Evolutionary conservation across 305 asterid genomes (phyloP), one percentile per base, ranked within the genome.

Genomic region (Fraxinus sp.): DNA sequence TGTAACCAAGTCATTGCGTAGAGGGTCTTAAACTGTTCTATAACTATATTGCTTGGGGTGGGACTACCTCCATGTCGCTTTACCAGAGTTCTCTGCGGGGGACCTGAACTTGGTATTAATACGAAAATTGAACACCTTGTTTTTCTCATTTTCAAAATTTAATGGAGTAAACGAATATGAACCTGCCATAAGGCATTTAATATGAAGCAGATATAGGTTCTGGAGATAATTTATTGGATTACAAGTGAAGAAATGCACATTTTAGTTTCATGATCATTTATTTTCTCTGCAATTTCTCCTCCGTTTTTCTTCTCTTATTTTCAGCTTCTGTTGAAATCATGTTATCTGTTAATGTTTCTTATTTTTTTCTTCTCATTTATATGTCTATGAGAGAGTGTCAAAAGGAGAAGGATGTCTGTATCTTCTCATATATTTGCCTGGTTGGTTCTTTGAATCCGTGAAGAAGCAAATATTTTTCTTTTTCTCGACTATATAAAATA

Each of bases 41-140:
- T 41, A 33, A 79, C 78, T 78, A 59, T 77, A 46, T 77, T 33
- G 43, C 41, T 71, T 71, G 41, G 73, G 66, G 49, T 52, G 24
- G 72, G 20, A 16, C 52, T 55, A 32, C n/a, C 1, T 77, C 26
- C 13, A 2, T 9, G 18, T 24, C n/a, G 73, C 76, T 30, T 30
- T 46, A 70, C 41, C 57, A 73, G 46, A 59, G 24, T 49, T 55
- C 14, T 43, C 37, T 74, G 68, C 33, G 0, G 72, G 68, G 70
- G 37, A 80, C 57, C 79, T 83, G 89, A 39, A 46, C 46, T 43
- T 83, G 79, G 30, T 80, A 59, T 77, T 77, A 78, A 2, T 62
- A 64, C 46, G 41, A 39, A 28, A 71, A 14, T 30, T 71, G 41
- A 30, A 32, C 20, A 30, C 22, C 22, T 71, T 28, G 75, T 28